Evolutionary conservation across 768 basidiomycete species (phyloP), one percentile per base, ranked within the genome.

Genomic region (Lactarius tabidus): DNA sequence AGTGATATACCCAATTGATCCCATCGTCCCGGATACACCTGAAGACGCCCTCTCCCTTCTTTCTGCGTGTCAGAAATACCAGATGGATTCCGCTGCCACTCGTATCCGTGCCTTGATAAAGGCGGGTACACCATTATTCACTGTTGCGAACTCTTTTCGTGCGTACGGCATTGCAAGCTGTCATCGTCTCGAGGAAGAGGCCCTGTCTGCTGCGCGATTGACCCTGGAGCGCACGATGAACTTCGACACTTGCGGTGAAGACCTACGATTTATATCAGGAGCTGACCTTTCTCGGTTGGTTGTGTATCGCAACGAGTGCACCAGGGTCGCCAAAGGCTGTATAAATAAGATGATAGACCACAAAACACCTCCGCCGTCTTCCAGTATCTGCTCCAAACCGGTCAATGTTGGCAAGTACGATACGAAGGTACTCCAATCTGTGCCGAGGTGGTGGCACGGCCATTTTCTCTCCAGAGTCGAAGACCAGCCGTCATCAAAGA

Each of bases 51-150:
- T 64, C n/a, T 54, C 58, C 0, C 64, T 60, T 28, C 59, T 64
- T 23, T 53, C 59, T 17, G 43, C 43, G 17, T 65, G 64, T 36
- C 64, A 65, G 39, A 64, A 65, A 28, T 65, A 65, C 15, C 59
- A 65, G 43, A 60, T 60, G 64, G 53, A 65, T 29, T 18, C 31
- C 53, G 45, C 41, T 20, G 41, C 43, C 12, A 18, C 33, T 43
- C 6, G 20, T n/a, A 20, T 65, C 52, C 64, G 64, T 33, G 35
- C 53, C 53, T 65, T 45, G 20, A 17, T 56, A 3, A 59, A 8
- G 38, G 33, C 38, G 26, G 3, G 33, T 36, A 8, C 29, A 4
- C 29, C 63, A 14, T n/a, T 59, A 15, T 15, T 64, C 57, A 64
- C 63, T 5, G 31, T 18, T 0, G 3, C 23, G n/a, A 54, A 59